Evolutionary conservation across 2,329 filamentous ascomycete species (phyloP).

Genomic region (Berkeleyomyces basicola): DNA sequence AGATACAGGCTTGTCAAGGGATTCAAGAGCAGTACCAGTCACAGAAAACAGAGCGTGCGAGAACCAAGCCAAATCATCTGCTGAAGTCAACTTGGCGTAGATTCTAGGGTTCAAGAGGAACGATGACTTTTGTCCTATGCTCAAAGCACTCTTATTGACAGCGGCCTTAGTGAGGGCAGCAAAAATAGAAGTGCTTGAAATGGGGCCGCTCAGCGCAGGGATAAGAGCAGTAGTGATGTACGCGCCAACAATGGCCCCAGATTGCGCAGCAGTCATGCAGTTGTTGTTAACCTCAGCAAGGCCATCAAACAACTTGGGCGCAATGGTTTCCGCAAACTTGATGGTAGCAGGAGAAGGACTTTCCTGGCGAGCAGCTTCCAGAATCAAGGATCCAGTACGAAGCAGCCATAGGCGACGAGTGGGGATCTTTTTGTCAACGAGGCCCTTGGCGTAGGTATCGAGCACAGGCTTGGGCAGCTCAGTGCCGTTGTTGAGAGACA

Average conservation of each 20-base stretch:
- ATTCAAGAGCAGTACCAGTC: conserved; percentile 35
- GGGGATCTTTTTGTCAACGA: conserved; percentile 67
- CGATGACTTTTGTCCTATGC: conserved; percentile 63
- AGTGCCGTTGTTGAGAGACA: conserved; percentile 42
- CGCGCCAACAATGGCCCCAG: conserved; percentile 61
- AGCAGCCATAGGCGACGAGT: conserved; percentile 69
- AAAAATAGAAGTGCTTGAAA: conserved; percentile 34
- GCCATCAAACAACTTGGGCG: conserved; percentile 44
- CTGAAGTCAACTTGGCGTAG: conserved; percentile 59
- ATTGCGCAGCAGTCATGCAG: conserved; percentile 62
- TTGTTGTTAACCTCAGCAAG: conserved; percentile 69
- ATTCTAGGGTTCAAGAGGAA: conserved; percentile 73
- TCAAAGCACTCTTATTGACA: conserved; percentile 48
- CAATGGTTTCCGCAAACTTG: conserved; percentile 34
- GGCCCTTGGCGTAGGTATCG: conserved; percentile 63
- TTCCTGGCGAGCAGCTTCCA: conserved; percentile 26
- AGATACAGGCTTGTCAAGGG: conserved; percentile 32
- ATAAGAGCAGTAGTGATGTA: conserved; percentile 56
- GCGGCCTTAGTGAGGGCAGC: conserved; percentile 38
- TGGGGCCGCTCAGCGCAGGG: conserved; percentile 34
- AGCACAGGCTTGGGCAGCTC: conserved; percentile 48
- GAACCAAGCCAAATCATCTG: conserved; percentile 68
- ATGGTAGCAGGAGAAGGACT: conserved; percentile 17
- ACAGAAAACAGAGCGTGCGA: conserved; percentile 50
- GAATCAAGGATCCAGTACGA: conserved; percentile 51